These are phyloP conservation scores for Colletotrichum euphorbiae DNA, from an alignment of 2,329 filamentous ascomycete species.

Conservation along the genomic window DNA sequence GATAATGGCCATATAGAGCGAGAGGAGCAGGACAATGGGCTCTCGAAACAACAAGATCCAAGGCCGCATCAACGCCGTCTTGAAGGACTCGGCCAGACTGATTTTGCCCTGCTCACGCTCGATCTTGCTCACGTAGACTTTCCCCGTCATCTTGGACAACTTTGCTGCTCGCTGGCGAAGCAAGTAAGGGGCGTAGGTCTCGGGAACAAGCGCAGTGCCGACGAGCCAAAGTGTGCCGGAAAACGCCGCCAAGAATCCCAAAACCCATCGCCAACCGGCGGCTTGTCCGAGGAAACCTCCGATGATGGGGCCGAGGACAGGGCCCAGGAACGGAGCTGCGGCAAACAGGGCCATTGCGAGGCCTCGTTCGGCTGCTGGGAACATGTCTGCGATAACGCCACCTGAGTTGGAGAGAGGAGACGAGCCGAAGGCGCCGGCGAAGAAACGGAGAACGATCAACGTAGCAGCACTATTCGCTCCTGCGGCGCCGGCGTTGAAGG, in stretches of 20 bases:
- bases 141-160: slow-evolving; percentile 41
- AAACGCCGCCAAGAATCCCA: slow-evolving; percentile 73
- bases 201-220: slow-evolving; percentile 59
- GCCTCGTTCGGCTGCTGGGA: slow-evolving; percentile 63
- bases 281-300: slow-evolving; percentile 74
- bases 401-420: slow-evolving; percentile 72
- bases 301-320: slow-evolving; percentile 71
- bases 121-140: slow-evolving; percentile 50
- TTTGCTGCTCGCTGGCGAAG: slow-evolving; percentile 42
- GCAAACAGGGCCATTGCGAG: slow-evolving; percentile 73
- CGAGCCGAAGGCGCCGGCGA: slow-evolving; percentile 71
- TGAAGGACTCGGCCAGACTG: slow-evolving; percentile 58
- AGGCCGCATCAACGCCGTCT: slow-evolving; percentile 60
- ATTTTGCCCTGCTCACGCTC: slow-evolving; percentile 56
- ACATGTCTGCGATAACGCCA: slow-evolving; percentile 72
- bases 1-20: slow-evolving; percentile 73
- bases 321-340: slow-evolving; percentile 73
- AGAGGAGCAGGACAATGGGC: slow-evolving; percentile 74
- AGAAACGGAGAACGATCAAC: slow-evolving; percentile 73
- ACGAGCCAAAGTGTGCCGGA: slow-evolving; percentile 46
- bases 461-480: slow-evolving; percentile 67
- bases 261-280: slow-evolving; percentile 77
- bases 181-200: slow-evolving; percentile 46
- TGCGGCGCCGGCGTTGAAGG: slow-evolving; percentile 70
- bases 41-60: slow-evolving; percentile 77